Conservation (phyloP, 208 protist genomes). For the Leishmania arabica region DNA sequence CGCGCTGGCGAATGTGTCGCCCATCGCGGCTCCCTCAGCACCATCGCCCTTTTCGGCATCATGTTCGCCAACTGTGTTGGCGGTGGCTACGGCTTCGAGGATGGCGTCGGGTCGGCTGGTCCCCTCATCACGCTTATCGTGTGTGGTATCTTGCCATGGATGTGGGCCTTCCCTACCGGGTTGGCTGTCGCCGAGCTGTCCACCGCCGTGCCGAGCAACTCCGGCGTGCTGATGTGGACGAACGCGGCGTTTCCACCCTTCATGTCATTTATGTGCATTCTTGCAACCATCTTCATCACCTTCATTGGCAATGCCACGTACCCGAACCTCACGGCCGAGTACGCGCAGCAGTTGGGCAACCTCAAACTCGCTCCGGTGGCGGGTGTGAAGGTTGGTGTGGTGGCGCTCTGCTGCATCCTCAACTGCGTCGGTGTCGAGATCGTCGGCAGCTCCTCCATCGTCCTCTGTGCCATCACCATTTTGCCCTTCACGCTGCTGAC, state of each 20-base stretch:
- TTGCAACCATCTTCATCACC: slow-evolving; percentile 77
- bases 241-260: slow-evolving; percentile 80
- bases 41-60: slow-evolving; percentile 69
- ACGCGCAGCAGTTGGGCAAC: slow-evolving; percentile 43
- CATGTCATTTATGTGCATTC: slow-evolving; percentile 77
- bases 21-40: slow-evolving; percentile 71
- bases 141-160: slow-evolving; percentile 71
- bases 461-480: slow-evolving; percentile 68
- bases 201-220: slow-evolving; percentile 86
- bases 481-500: slow-evolving; percentile 73
- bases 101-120: slow-evolving; percentile 72
- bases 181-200: slow-evolving; percentile 82
- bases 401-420: slow-evolving; percentile 66
- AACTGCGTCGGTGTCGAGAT: slow-evolving; percentile 80
- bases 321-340: slow-evolving; percentile 78
- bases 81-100: slow-evolving; percentile 87
- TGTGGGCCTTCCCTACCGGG: slow-evolving; percentile 82
- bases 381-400: slow-evolving; percentile 68
- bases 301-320: slow-evolving; percentile 88
- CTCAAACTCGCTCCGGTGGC: slow-evolving; percentile 38
- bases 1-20: slow-evolving; percentile 71
- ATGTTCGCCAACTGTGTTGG: slow-evolving; percentile 82
- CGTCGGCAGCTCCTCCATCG: slow-evolving; percentile 61
- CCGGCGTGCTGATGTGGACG: slow-evolving; percentile 86
- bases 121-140: slow-evolving; percentile 85